Conservation (phyloP, 2,329 filamentous ascomycete genomes). For the Ascosphaera aggregata region DNA sequence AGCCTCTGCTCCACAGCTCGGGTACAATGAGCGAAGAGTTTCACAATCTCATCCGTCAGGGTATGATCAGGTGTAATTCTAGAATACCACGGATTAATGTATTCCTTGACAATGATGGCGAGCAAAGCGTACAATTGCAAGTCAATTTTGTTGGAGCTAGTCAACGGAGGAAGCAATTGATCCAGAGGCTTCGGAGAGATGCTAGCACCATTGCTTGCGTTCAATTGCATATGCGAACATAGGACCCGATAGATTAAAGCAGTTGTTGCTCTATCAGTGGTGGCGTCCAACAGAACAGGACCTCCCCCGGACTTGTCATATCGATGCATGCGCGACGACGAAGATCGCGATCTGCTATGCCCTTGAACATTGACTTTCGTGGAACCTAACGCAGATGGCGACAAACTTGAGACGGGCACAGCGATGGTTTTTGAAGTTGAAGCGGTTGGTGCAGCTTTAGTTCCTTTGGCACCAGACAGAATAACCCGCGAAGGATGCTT, state of each 20-base stretch:
- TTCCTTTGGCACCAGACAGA: not conserved
- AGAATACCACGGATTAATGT: constrained; percentile 78
- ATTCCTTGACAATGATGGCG: constrained; percentile 71
- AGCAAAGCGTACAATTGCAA: constrained; percentile 82
- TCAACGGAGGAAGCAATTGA: constrained; percentile 69
- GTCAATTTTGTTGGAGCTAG: constrained; percentile 84
- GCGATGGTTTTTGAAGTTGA: not conserved
- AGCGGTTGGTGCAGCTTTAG: not conserved
- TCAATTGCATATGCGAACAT: constrained; percentile 35
- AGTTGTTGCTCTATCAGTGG: constrained; percentile 57
- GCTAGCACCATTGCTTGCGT: constrained; percentile 4
- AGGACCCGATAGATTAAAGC: constrained; percentile 64
- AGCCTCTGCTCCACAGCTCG: constrained; percentile 68
- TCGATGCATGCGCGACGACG: not conserved
- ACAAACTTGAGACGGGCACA: not conserved
- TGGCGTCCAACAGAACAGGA: constrained; percentile 15
- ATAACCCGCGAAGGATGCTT: not conserved
- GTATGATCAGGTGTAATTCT: constrained; percentile 78
- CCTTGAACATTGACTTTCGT: not conserved
- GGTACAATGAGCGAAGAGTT: constrained; percentile 81
- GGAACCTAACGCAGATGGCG: not conserved
- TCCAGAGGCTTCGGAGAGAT: constrained; percentile 43
- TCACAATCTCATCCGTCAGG: constrained; percentile 71
- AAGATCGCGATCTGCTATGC: not conserved
- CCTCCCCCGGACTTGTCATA: not conserved